A percentile compares a stretch with the other conserved stretches of the same genome.
Evolutionary conservation across 2,329 filamentous ascomycete species (phyloP).

Genomic region (Neopestalotiopsis clavispora): DNA sequence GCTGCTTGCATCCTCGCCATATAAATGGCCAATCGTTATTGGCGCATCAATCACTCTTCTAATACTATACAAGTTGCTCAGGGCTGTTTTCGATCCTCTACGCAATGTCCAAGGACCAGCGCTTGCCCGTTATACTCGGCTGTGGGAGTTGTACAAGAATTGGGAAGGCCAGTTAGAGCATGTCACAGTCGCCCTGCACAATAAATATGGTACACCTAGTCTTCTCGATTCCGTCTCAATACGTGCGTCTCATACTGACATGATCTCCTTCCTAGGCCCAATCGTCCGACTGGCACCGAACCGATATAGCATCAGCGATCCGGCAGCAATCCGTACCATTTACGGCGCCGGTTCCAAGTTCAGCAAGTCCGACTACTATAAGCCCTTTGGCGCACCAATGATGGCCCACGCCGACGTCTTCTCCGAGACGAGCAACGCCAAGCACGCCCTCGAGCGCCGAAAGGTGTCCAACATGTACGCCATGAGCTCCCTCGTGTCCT

Average conservation of each 20-base stretch:
- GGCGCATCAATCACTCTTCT: not conserved
- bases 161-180: conserved; percentile 33
- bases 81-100: not conserved
- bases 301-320: conserved; percentile 50
- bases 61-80: not conserved
- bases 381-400: conserved; percentile 25
- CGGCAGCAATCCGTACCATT: conserved; percentile 43
- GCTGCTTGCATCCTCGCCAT: not conserved
- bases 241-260: not conserved
- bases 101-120: conserved; percentile 42
- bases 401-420: conserved; percentile 28
- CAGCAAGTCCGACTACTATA: conserved; percentile 40
- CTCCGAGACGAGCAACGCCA: conserved; percentile 30
- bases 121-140: conserved; percentile 41
- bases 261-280: conserved; percentile 27
- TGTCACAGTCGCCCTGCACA: conserved; percentile 33
- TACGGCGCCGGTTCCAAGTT: conserved; percentile 44
- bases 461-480: conserved; percentile 34
- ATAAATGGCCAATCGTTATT: not conserved
- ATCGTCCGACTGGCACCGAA: conserved; percentile 53
- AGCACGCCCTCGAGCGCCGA: conserved; percentile 32
- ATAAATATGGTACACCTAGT: conserved; percentile 30
- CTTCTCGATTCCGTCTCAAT: rapidly evolving
- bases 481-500: conserved; percentile 39
- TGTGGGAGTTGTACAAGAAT: conserved; percentile 41